Conservation (phyloP, 2,329 filamentous ascomycete genomes). For the Xylariaceae sp. region DNA sequence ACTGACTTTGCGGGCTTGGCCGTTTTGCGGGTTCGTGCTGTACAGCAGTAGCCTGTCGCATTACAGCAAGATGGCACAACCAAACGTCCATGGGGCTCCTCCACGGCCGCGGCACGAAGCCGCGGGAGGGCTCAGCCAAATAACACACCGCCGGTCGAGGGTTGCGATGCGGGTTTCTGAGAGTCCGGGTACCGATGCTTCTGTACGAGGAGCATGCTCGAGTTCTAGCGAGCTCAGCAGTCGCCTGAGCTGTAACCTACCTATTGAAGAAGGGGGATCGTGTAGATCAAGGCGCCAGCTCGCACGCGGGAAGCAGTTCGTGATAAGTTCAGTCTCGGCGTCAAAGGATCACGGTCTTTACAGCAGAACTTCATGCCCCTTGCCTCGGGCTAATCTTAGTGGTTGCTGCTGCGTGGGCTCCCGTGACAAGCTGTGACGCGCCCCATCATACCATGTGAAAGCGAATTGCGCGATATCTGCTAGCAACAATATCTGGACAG, state of each 20-base stretch:
- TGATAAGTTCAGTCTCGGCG: slow-evolving; percentile 1
- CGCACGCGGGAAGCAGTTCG: not conserved
- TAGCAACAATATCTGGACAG: too few species aligned
- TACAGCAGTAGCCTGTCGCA: not conserved
- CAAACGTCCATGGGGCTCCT: too few species aligned
- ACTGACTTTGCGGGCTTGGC: not conserved
- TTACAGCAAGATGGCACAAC: slow-evolving; percentile 1
- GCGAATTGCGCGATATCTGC: too few species aligned
- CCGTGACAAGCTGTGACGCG: too few species aligned
- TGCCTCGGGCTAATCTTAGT: too few species aligned
- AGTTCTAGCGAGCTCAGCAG: not conserved
- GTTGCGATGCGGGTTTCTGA: slow-evolving; percentile 1
- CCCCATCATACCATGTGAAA: too few species aligned
- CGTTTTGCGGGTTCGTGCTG: not conserved
- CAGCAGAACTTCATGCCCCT: too few species aligned
- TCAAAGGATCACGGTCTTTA: too few species aligned
- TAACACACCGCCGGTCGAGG: slow-evolving; percentile 1
- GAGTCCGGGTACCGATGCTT: not conserved
- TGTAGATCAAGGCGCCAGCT: not conserved
- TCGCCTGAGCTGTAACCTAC: slow-evolving; percentile 2
- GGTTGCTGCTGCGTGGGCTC: too few species aligned
- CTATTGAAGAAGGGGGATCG: slow-evolving; percentile 2
- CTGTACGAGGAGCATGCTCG: not conserved
- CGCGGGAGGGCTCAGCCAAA: not conserved
- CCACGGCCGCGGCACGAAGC: slow-evolving; percentile 2